Conservation (phyloP, 2,329 filamentous ascomycete species). For the Xylariales sp. region DNA sequence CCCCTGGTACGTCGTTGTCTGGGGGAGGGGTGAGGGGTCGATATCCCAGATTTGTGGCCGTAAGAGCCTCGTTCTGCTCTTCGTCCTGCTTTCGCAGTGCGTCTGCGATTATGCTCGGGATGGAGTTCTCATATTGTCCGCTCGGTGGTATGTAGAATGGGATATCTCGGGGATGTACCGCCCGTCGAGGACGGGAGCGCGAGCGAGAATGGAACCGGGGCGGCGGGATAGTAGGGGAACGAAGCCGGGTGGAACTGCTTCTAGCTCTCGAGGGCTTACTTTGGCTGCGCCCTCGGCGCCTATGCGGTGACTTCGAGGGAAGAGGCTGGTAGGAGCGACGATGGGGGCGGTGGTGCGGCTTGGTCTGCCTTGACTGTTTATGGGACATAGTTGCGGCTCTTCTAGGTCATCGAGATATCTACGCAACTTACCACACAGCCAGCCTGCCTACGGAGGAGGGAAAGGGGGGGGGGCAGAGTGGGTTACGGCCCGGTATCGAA, state of each 20-base stretch:
- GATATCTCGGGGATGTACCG: constrained; percentile 22
- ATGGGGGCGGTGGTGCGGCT: constrained; percentile 12
- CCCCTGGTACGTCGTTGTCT: not conserved
- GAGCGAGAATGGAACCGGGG: constrained; percentile 20
- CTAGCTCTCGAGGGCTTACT: constrained; percentile 29
- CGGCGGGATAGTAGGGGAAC: not conserved
- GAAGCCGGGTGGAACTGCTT: constrained; percentile 25
- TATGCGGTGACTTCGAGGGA: constrained; percentile 12
- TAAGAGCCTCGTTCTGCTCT: constrained; percentile 19
- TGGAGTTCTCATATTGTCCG: constrained; percentile 17
- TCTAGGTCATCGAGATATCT: constrained; percentile 2
- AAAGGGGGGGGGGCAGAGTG: constrained; percentile 1
- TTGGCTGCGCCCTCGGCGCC: constrained; percentile 25
- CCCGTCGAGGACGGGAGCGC: constrained; percentile 21
- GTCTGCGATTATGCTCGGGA: constrained; percentile 29
- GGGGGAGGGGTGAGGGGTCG: constrained; percentile 24
- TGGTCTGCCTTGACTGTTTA: constrained; percentile 20
- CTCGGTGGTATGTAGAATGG: constrained; percentile 28
- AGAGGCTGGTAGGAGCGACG: constrained; percentile 17
- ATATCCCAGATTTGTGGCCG: constrained; percentile 9
- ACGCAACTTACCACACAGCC: constrained; percentile 8
- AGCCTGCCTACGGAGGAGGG: not conserved
- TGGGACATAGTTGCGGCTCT: constrained; percentile 28
- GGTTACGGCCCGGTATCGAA: not conserved
- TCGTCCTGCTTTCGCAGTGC: constrained; percentile 25